These are phyloP conservation scores for Chalaropsis ovoidea DNA, from an alignment of 2,329 filamentous ascomycete genomes.

Conservation along the genomic window DNA sequence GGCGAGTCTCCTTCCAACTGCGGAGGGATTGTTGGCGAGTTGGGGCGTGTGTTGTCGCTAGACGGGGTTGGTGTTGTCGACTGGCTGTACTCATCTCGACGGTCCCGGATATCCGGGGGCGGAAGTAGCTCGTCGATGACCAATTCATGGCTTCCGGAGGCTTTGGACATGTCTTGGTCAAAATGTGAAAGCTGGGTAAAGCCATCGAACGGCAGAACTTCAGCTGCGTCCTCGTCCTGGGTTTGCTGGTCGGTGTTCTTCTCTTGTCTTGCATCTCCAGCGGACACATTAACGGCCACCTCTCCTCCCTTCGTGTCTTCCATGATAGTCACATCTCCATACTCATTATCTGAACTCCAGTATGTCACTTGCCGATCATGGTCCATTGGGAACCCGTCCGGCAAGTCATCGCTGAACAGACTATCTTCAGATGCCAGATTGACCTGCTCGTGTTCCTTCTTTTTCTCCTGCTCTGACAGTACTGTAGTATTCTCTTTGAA, in stretches of 20 bases:
- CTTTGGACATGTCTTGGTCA: neutral
- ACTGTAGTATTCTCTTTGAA: neutral
- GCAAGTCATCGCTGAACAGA: neutral
- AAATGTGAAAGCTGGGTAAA: conserved; percentile 1
- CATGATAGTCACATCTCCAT: neutral
- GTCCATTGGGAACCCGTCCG: neutral
- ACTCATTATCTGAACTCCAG: neutral
- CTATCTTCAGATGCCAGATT: neutral
- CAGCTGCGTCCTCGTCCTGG: neutral
- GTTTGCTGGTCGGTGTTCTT: neutral
- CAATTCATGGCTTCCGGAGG: neutral
- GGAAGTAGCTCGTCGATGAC: neutral
- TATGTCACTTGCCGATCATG: neutral
- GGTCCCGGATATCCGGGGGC: neutral
- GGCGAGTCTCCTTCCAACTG: neutral
- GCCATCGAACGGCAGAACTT: neutral
- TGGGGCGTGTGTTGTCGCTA: neutral
- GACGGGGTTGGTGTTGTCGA: neutral
- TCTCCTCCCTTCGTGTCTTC: neutral
- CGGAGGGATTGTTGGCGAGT: neutral
- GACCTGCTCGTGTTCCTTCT: neutral
- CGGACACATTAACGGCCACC: neutral
- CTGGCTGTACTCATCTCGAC: too few relatives aligned
- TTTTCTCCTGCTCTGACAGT: neutral
- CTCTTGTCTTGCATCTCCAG: neutral